Conservation (phyloP, 257 asterid genomes). For the Scutellaria minor region DNA sequence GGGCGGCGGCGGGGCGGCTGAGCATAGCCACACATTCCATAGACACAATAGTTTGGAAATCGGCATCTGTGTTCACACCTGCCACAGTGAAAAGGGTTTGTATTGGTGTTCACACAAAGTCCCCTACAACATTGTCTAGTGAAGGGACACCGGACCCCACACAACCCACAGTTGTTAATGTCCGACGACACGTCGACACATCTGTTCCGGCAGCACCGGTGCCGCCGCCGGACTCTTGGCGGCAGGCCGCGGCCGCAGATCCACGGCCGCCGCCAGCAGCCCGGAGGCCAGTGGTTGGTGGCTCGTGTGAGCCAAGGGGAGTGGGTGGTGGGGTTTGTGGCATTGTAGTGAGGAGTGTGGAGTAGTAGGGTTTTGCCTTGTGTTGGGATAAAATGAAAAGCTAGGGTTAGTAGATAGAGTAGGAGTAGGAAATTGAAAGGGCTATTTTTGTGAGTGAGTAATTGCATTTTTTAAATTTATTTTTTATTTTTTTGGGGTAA, state of each 20-base stretch:
- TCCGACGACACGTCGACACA: conserved; percentile 65
- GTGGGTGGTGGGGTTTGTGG: conserved; percentile 34
- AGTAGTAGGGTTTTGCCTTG: conserved; percentile 32
- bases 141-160: conserved; percentile 68
- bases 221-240: conserved; percentile 41
- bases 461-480: conserved; percentile 25
- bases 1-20: conserved; percentile 52
- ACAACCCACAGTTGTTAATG: conserved; percentile 65
- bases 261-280: conserved; percentile 72
- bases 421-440: neutral
- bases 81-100: conserved; percentile 68
- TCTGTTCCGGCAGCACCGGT: conserved; percentile 65
- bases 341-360: conserved; percentile 17
- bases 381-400: neutral
- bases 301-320: conserved; percentile 47
- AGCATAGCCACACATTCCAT: conserved; percentile 74
- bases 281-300: conserved; percentile 42
- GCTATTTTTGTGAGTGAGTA: neutral
- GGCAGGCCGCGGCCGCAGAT: conserved; percentile 47
- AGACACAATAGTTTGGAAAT: conserved; percentile 46
- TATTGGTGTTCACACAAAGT: conserved; percentile 47
- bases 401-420: conserved; percentile 4
- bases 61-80: conserved; percentile 54
- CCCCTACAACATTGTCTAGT: conserved; percentile 72
- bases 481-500: neutral